These are phyloP conservation scores for Penicillium sp. DNA, from an alignment of 2,329 filamentous ascomycete species.

Conservation along the genomic window DNA sequence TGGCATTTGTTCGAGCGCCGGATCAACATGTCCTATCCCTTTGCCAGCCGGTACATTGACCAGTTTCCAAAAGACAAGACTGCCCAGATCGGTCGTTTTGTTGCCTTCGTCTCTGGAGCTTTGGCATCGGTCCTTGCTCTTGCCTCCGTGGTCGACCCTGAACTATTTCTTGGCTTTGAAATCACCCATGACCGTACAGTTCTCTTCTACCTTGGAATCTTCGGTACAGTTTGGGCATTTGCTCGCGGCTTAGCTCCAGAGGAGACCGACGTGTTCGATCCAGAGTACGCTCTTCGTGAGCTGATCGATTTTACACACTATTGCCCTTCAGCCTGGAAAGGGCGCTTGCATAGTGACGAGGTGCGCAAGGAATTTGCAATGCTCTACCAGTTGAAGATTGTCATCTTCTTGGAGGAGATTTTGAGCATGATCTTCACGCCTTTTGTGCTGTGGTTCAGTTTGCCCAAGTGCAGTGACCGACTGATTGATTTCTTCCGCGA, in stretches of 20 bases:
- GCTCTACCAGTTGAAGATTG: constrained; percentile 85
- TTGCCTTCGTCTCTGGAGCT: constrained; percentile 82
- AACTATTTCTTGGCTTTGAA: constrained; percentile 87
- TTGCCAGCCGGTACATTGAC: constrained; percentile 84
- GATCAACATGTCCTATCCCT: constrained; percentile 90
- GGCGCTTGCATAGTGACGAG: constrained; percentile 85
- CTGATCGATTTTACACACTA: constrained; percentile 94
- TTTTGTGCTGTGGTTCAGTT: constrained; percentile 77
- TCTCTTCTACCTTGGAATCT: constrained; percentile 81
- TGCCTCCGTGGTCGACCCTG: constrained; percentile 80
- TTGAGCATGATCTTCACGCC: constrained; percentile 89
- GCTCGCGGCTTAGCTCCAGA: constrained; percentile 80
- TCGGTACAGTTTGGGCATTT: constrained; percentile 77
- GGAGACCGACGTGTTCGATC: constrained; percentile 85
- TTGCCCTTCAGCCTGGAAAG: constrained; percentile 81
- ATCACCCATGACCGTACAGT: constrained; percentile 83
- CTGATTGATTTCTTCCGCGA: constrained; percentile 98
- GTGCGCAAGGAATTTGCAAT: constrained; percentile 85
- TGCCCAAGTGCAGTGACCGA: constrained; percentile 84
- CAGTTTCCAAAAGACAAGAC: constrained; percentile 96
- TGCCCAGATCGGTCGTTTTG: constrained; percentile 74
- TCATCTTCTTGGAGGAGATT: constrained; percentile 90
- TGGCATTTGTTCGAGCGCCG: constrained; percentile 86
- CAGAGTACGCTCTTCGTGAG: constrained; percentile 79
- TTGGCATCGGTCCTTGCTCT: constrained; percentile 79